phyloP scores from a whole-genome alignment of 2,329 filamentous ascomycete species.

The Ophiocordyceps australis region DNA sequence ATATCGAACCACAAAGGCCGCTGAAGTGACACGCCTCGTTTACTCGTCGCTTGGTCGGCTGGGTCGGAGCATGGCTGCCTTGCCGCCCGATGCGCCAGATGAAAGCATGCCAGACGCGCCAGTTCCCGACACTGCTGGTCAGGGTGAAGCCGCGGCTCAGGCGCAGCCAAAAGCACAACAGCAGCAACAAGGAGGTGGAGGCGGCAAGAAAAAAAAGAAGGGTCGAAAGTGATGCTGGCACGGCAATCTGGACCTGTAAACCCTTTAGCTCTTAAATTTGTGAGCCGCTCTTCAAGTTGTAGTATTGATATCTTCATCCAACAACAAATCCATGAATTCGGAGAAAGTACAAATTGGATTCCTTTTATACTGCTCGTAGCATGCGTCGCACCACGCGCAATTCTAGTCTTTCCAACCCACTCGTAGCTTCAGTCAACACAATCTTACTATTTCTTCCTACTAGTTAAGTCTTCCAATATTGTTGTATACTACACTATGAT shows the following conservation, averaged over 20 bases:
- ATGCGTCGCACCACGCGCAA: too few relatives aligned
- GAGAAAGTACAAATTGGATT: too few relatives aligned
- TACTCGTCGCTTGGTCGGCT: conserved; percentile 52
- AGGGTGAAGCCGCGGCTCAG: background rate
- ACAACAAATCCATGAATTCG: too few relatives aligned
- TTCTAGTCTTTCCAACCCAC: too few relatives aligned
- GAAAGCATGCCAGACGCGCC: conserved; percentile 22
- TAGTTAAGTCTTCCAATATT: too few relatives aligned
- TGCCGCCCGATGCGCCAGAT: conserved; percentile 22
- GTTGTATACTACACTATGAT: conserved; percentile 5
- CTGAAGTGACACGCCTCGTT: conserved; percentile 73
- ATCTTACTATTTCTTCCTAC: too few relatives aligned
- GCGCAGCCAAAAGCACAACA: background rate
- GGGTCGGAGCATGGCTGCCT: conserved; percentile 47
- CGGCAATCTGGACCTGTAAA: too few relatives aligned
- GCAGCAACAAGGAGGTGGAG: conserved; percentile 1
- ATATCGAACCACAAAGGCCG: conserved; percentile 79
- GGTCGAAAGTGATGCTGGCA: conserved; percentile 38
- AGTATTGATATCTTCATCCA: too few relatives aligned
- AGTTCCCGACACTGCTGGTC: conserved; percentile 6
- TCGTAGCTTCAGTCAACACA: too few relatives aligned
- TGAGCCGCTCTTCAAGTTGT: too few relatives aligned
- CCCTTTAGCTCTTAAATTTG: too few relatives aligned
- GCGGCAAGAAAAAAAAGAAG: conserved; percentile 51
- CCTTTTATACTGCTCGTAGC: too few relatives aligned